Evolutionary conservation across 768 basidiomycete species (phyloP).

Genomic region (Lactifluus pinguis): DNA sequence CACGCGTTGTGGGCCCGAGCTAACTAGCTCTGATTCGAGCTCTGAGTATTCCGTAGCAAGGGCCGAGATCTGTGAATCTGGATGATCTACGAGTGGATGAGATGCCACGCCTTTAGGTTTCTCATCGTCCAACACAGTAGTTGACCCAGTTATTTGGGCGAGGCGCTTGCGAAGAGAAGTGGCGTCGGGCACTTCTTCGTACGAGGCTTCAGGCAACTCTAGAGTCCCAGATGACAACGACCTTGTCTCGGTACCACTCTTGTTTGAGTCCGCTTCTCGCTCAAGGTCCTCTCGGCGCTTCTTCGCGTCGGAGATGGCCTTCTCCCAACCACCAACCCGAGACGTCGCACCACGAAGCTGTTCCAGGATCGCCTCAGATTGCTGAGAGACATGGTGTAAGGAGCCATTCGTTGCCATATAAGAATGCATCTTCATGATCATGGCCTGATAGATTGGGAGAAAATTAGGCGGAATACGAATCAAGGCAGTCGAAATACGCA

Average conservation of each 20-base stretch:
- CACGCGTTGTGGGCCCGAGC: slow-evolving; percentile 55
- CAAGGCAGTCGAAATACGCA: slow-evolving; percentile 25
- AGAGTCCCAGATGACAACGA: slow-evolving; percentile 33
- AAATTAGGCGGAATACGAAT: not conserved
- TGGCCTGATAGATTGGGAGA: slow-evolving; percentile 35
- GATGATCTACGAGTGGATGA: slow-evolving; percentile 55
- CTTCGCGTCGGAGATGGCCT: slow-evolving; percentile 45
- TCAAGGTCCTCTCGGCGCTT: slow-evolving; percentile 36
- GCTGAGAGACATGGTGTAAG: slow-evolving; percentile 46
- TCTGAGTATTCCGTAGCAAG: slow-evolving; percentile 73
- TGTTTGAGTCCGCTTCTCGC: slow-evolving; percentile 22
- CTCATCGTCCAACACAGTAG: not conserved
- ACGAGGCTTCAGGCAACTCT: slow-evolving; percentile 37
- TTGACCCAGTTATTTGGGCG: slow-evolving; percentile 9
- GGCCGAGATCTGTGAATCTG: slow-evolving; percentile 50
- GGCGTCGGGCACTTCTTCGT: slow-evolving; percentile 45
- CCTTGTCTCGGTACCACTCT: slow-evolving; percentile 5
- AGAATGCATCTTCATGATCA: slow-evolving; percentile 96
- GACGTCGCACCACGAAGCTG: slow-evolving; percentile 40
- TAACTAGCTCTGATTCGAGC: slow-evolving; percentile 65
- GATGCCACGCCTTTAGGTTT: slow-evolving; percentile 22
- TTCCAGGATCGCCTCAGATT: slow-evolving; percentile 36
- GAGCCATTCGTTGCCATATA: slow-evolving; percentile 86
- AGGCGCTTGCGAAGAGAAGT: slow-evolving; percentile 51
- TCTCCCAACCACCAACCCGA: slow-evolving; percentile 57